Base-by-base conservation (phyloP, 2,329 filamentous ascomycete genomes). In the Clonostachys sp. region DNA sequence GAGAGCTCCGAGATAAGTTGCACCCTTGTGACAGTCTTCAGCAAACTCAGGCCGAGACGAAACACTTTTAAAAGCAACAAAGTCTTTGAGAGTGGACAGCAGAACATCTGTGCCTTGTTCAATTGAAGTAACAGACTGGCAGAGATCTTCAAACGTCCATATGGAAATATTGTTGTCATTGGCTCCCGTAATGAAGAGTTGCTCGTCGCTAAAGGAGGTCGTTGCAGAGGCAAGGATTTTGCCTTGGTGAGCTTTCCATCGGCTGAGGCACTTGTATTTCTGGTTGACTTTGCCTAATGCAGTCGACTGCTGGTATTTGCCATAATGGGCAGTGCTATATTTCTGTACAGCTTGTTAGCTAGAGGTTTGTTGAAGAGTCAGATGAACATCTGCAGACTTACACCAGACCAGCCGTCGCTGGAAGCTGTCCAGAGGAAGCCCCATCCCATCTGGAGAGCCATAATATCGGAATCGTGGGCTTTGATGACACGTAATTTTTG, bases 121-220 rank as follows among this genome's bases (percentile, higher is more conserved):
- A 5, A 57, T 59, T 9, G 58, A 60, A 17, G 72, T 68, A 0
- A 62, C 50, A 3, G 68, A 53, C 2, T 69, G 66, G 49, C 69
- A 70, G 3, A 57, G 55, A 3, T 59, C 57, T 46, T 72, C 70
- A 45, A 95, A 77, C 54, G 92, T 83, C 94, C 94, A 99, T 17
- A 97, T 81, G 8, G 89, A 87, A 24, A 99, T 82, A 0, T 84
- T 87, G 60, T 91, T 86, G 65, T 99, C 94, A 58, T 95, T 99
- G 43, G 90, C 91, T 9, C 94, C 94, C 0, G 92, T 96, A 45
- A 96, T 90, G 62, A 90, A 94, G n/a, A 94, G 81, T n/a, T 87
- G 81, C 49, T 87, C 81, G 44, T 81, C 79, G 33, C 86, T 80
- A 62, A 86, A 81, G 1, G 73, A 82, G 1, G 86, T 86, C 16